Evolutionary conservation across 2,329 filamentous ascomycete genomes (phyloP).

Genomic region (Bipolaris zeicola): DNA sequence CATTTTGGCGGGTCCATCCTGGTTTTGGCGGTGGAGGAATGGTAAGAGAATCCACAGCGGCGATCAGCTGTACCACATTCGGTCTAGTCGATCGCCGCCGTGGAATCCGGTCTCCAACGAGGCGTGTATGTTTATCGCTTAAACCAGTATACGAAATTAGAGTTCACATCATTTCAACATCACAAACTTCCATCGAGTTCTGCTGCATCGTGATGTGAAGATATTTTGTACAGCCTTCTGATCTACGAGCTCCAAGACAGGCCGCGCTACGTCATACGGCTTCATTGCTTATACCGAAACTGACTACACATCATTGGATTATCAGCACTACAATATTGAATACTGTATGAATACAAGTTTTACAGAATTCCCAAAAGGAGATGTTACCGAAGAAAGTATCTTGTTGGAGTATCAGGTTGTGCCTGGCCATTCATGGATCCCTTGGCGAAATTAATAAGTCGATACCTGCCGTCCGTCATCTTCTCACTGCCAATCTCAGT

Average conservation of each 20-base stretch:
- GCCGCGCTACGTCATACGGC: background rate
- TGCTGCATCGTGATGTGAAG: background rate
- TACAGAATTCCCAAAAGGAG: background rate
- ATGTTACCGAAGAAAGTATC: background rate
- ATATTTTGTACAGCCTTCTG: too few species aligned
- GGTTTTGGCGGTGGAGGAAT: too few species aligned
- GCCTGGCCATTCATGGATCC: background rate
- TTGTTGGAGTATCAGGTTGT: background rate
- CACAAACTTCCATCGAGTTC: too few species aligned
- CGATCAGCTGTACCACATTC: too few species aligned
- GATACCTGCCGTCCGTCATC: background rate
- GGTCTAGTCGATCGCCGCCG: too few species aligned
- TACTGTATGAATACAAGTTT: background rate
- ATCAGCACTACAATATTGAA: background rate
- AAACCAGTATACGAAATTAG: too few species aligned
- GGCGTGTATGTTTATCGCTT: too few species aligned
- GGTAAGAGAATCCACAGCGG: too few species aligned
- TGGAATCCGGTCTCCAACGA: too few species aligned
- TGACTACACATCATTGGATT: background rate
- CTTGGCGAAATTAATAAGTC: constrained; percentile 1
- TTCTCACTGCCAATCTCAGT: background rate
- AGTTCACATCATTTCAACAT: too few species aligned
- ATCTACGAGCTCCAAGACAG: too few species aligned
- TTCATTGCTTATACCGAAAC: background rate
- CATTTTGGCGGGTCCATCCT: too few species aligned